Percentiles rank a stretch among this genome's conserved stretches.
Conservation (phyloP, 2,329 filamentous ascomycete genomes). For the Taxawa tesnikishii region DNA sequence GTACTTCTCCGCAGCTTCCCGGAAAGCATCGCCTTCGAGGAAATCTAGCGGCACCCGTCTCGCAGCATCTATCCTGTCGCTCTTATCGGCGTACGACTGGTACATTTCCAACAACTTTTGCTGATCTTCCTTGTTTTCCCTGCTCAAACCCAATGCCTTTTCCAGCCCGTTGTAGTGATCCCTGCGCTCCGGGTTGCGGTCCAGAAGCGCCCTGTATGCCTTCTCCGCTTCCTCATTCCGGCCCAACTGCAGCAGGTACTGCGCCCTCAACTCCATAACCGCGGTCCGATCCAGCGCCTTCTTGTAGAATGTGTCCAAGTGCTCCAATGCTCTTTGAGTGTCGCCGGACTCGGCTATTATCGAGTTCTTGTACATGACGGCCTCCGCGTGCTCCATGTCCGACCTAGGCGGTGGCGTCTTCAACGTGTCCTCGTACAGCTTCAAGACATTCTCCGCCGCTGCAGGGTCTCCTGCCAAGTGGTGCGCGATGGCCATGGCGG, state of each 20-base stretch:
- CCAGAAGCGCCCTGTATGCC: constrained; percentile 69
- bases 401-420: constrained; percentile 64
- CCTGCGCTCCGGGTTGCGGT: constrained; percentile 79
- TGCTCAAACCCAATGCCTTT: constrained; percentile 51
- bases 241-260: constrained; percentile 69
- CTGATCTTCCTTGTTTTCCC: constrained; percentile 48
- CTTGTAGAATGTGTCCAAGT: constrained; percentile 68
- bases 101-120: constrained; percentile 69
- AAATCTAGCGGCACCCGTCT: constrained; percentile 83
- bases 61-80: constrained; percentile 72
- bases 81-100: constrained; percentile 68
- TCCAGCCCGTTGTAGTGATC: constrained; percentile 74
- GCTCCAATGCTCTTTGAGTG: constrained; percentile 68
- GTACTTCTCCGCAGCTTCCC: constrained; percentile 64
- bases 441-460: constrained; percentile 83
- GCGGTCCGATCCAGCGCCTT: constrained; percentile 71
- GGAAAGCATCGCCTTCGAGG: constrained; percentile 70
- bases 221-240: constrained; percentile 68
- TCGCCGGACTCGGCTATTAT: constrained; percentile 88
- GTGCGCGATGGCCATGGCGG: constrained; percentile 85
- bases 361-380: constrained; percentile 85
- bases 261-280: constrained; percentile 72
- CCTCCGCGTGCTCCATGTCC: constrained; percentile 89
- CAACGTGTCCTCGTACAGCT: constrained; percentile 84
- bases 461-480: constrained; percentile 76